These are phyloP conservation scores for Colletotrichum tamarilloi DNA, from an alignment of 2,329 filamentous ascomycete species.

Conservation along the genomic window DNA sequence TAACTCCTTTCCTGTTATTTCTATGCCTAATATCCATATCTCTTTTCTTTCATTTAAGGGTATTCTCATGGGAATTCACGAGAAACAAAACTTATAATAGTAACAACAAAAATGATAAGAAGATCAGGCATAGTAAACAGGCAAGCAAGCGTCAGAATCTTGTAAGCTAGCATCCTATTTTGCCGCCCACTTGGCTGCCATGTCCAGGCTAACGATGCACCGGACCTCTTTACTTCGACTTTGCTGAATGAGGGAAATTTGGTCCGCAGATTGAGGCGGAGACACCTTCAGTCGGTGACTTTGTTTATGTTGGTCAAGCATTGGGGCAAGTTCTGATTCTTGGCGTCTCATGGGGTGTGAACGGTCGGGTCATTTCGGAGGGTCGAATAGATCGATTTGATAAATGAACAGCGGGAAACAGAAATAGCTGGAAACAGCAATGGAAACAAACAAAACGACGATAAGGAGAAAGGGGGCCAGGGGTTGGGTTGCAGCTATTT, in stretches of 20 bases:
- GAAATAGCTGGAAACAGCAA: slow-evolving; percentile 13
- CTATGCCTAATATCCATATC: too few species aligned
- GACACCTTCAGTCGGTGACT: neutral
- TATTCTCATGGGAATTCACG: too few species aligned
- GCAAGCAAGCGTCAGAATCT: too few species aligned
- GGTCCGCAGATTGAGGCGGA: neutral
- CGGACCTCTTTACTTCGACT: neutral
- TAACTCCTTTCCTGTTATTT: too few species aligned
- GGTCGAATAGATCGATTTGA: neutral
- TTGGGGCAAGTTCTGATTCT: slow-evolving; percentile 8
- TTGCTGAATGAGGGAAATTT: slow-evolving; percentile 13
- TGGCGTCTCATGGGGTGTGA: slow-evolving; percentile 29
- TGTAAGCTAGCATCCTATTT: too few species aligned
- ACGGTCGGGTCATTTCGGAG: slow-evolving; percentile 1
- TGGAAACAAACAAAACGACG: slow-evolving; percentile 4
- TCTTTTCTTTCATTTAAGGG: too few species aligned
- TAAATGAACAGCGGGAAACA: slow-evolving; percentile 4
- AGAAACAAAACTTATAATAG: too few species aligned
- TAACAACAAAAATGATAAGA: too few species aligned
- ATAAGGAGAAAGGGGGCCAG: neutral
- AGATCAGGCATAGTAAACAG: too few species aligned
- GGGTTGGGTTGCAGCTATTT: slow-evolving; percentile 15
- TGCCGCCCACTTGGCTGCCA: too few species aligned
- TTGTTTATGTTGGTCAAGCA: neutral
- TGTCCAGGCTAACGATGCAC: neutral